phyloP scores from a whole-genome alignment of 2,329 filamentous ascomycete species.

The Talaromyces sp. region DNA sequence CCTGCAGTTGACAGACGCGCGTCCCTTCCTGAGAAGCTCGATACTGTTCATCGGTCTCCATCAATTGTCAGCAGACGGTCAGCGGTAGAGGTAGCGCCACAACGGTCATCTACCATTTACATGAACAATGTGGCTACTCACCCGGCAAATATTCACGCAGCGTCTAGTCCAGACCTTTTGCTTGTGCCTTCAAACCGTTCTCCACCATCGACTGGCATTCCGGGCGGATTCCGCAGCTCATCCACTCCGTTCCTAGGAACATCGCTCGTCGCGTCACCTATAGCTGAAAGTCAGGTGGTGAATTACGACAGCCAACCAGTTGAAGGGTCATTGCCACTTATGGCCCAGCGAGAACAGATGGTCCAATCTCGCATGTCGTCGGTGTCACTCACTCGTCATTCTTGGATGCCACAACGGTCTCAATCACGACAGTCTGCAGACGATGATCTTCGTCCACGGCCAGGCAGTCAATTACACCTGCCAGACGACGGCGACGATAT shows the following conservation, averaged over 20 bases:
- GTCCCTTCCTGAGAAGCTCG: not conserved
- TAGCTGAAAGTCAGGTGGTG: conserved; percentile 12
- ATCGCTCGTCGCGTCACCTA: conserved; percentile 10
- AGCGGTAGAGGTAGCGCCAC: not conserved
- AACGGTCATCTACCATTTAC: not conserved
- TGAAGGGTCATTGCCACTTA: conserved; percentile 40
- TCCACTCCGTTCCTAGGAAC: conserved; percentile 20
- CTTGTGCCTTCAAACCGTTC: not conserved
- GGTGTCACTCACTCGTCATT: conserved; percentile 27
- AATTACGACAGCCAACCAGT: conserved; percentile 17
- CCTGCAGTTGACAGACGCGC: conserved; percentile 24
- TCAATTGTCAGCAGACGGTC: not conserved
- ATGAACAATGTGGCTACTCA: not conserved
- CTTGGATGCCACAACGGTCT: conserved; percentile 22
- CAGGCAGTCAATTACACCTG: conserved; percentile 14
- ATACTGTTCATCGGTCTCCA: conserved; percentile 1
- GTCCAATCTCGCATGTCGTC: conserved; percentile 37
- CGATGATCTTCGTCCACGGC: conserved; percentile 12
- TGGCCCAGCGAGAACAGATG: conserved; percentile 51
- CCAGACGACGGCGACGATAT: conserved; percentile 46
- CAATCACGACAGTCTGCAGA: conserved; percentile 21
- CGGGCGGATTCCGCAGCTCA: conserved; percentile 11
- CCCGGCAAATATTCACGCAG: not conserved
- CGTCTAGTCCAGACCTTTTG: not conserved
- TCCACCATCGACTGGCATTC: not conserved